phyloP scores from a whole-genome alignment of 2,329 filamentous ascomycete species.

The Penicillium italicum region DNA sequence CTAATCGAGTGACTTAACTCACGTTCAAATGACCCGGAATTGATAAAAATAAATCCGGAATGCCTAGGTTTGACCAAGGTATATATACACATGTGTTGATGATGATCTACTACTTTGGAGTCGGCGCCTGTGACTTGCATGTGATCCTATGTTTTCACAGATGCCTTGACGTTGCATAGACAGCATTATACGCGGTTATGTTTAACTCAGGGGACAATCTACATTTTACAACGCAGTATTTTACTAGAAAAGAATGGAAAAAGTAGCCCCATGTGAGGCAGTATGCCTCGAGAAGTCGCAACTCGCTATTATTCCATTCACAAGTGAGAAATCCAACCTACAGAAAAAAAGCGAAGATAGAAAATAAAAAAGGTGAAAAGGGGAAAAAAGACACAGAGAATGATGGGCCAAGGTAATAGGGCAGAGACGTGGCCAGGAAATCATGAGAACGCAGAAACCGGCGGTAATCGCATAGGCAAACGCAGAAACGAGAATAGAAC shows the following conservation, averaged over 20 bases:
- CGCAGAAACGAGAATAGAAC: constrained; percentile 24
- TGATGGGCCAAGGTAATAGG: constrained; percentile 7
- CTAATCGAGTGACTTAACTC: neutral
- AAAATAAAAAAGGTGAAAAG: constrained; percentile 14
- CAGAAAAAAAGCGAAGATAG: constrained; percentile 18
- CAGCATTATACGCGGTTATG: no score
- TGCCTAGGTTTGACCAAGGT: neutral
- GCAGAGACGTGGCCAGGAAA: constrained; percentile 10
- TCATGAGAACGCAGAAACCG: constrained; percentile 23
- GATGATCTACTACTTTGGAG: neutral
- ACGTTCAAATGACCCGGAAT: neutral
- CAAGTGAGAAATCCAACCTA: constrained; percentile 36
- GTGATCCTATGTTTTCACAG: neutral
- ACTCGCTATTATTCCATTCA: constrained; percentile 39
- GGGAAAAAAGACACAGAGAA: constrained; percentile 17
- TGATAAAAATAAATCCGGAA: neutral
- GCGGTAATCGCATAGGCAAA: constrained; percentile 31
- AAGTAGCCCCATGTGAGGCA: neutral
- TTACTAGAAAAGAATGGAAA: neutral
- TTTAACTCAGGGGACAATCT: neutral
- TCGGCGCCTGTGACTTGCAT: neutral
- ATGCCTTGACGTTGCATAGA: neutral
- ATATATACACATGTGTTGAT: neutral
- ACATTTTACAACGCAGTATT: neutral
- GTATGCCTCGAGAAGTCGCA: constrained; percentile 16